Conservation (phyloP, 345 rosid species). For the Melaleuca alternifolia region DNA sequence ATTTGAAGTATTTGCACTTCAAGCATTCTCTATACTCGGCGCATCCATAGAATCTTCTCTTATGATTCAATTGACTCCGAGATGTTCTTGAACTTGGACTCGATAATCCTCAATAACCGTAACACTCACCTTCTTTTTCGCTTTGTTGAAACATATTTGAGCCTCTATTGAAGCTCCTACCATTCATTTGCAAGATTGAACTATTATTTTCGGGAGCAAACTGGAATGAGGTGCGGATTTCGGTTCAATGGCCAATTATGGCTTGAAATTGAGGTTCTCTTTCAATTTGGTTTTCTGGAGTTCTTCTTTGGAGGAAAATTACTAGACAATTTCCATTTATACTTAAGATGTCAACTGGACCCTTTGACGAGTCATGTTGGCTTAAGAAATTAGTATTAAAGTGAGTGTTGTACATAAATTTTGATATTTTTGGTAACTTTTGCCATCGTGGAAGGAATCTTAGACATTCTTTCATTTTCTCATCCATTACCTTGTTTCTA, state of each 20-base stretch:
- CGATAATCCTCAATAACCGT: background rate
- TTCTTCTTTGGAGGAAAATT: background rate
- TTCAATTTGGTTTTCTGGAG: no score
- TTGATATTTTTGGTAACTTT: accelerated
- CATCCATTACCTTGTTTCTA: no score
- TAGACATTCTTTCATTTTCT: no score
- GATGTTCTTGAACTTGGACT: no score
- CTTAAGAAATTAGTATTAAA: background rate
- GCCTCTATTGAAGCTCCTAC: background rate
- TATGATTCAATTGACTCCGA: background rate
- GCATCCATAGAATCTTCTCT: background rate
- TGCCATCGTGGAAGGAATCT: no score
- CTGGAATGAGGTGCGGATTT: no score
- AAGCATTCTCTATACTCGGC: background rate
- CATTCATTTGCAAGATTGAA: no score
- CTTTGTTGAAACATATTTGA: no score
- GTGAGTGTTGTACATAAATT: no score
- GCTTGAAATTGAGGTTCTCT: background rate
- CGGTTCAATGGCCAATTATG: background rate
- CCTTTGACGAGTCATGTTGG: background rate
- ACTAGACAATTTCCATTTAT: background rate
- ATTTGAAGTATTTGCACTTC: no score
- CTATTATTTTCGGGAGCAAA: background rate
- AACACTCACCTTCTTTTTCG: background rate
- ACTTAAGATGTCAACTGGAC: no score